Evolutionary conservation across 1,139 yeast species (phyloP).

Genomic region (Meyerozyma athensensis): DNA sequence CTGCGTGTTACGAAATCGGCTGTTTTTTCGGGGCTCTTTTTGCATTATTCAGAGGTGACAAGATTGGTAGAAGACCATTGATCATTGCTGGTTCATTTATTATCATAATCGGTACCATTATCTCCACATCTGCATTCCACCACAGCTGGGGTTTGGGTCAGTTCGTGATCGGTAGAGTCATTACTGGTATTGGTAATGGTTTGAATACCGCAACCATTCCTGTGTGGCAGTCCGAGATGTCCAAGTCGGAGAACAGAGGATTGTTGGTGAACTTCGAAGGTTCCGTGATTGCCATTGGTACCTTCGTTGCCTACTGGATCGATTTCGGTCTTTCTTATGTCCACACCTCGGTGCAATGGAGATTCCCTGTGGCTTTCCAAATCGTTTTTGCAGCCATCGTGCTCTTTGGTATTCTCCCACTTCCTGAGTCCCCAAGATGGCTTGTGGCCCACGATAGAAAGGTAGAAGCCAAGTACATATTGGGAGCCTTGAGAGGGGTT

Average conservation of each 20-base stretch:
- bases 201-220: constrained; percentile 77
- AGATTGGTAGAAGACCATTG: constrained; percentile 61
- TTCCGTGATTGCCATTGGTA: constrained; percentile 66
- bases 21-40: constrained; percentile 71
- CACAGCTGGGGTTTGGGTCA: constrained; percentile 54
- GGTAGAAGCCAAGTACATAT: constrained; percentile 44
- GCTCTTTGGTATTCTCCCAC: constrained; percentile 30
- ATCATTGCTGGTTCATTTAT: constrained; percentile 55
- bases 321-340: constrained; percentile 68
- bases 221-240: constrained; percentile 77
- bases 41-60: constrained; percentile 61
- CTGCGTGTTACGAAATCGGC: constrained; percentile 73
- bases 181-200: constrained; percentile 80
- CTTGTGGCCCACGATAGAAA: constrained; percentile 49
- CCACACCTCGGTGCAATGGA: constrained; percentile 41
- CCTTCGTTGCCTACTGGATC: constrained; percentile 70
- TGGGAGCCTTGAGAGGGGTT: constrained; percentile 36
- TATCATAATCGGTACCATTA: constrained; percentile 58
- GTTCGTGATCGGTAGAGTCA: constrained; percentile 67
- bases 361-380: constrained; percentile 34
- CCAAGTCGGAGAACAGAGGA: constrained; percentile 70
- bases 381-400: constrained; percentile 35
- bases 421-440: constrained; percentile 79
- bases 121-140: constrained; percentile 57
- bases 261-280: constrained; percentile 66